Evolutionary conservation across 2,329 filamentous ascomycete genomes (phyloP).

Genomic region (Escovopsis weberi): DNA sequence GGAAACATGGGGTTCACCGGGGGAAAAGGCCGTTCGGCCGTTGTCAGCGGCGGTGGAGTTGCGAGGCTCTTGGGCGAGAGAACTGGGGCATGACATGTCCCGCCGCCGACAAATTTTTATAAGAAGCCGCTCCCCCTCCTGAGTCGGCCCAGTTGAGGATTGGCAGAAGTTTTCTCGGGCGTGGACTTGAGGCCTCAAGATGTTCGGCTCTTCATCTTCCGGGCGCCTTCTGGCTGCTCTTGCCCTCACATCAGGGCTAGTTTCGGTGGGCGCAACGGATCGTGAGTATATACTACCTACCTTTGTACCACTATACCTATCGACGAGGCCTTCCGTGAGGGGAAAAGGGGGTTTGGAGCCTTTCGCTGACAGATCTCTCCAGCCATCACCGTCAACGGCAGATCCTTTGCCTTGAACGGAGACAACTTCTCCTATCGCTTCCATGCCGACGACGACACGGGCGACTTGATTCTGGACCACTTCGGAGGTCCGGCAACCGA

Average conservation of each 20-base stretch:
- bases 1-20: no score
- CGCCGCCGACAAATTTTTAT: neutral
- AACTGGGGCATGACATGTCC: neutral
- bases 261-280: neutral
- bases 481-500: slow-evolving; percentile 44
- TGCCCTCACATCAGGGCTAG: slow-evolving; percentile 1
- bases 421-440: slow-evolving; percentile 46
- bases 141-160: neutral
- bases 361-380: neutral
- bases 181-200: neutral
- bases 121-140: neutral
- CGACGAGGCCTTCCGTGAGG: neutral
- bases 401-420: slow-evolving; percentile 41
- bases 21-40: no score
- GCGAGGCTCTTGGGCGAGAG: neutral
- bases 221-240: slow-evolving; percentile 1
- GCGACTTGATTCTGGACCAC: slow-evolving; percentile 45
- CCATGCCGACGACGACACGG: slow-evolving; percentile 40
- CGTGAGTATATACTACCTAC: neutral
- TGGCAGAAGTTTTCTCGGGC: neutral
- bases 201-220: slow-evolving; percentile 1
- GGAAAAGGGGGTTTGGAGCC: neutral
- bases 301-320: neutral
- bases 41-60: neutral
- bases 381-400: slow-evolving; percentile 40